Evolutionary conservation across 352 stramenopile species (phyloP).

Genomic region (Globisporangium solare): DNA sequence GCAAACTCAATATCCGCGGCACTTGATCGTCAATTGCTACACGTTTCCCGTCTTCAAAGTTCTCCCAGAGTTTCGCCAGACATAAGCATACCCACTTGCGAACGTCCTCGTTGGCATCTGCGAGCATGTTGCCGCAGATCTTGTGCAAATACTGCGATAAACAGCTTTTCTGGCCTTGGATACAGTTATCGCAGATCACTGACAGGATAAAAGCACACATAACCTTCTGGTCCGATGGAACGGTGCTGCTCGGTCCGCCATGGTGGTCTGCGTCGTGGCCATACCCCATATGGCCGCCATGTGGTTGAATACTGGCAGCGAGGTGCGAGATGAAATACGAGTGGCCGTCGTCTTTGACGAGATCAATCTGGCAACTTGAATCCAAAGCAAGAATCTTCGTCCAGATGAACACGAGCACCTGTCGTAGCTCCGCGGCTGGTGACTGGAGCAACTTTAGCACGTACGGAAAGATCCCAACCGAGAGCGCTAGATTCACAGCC

Average conservation of each 20-base stretch:
- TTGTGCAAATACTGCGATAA: constrained; percentile 88
- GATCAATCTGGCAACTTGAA: constrained; percentile 92
- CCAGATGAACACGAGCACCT: constrained; percentile 92
- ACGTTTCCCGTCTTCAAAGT: constrained; percentile 87
- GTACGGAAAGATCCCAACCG: constrained; percentile 98
- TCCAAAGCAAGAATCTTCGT: constrained; percentile 96
- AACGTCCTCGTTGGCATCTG: constrained; percentile 62
- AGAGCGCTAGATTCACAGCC: constrained; percentile 90
- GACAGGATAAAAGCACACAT: constrained; percentile 96
- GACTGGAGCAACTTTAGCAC: constrained; percentile 97
- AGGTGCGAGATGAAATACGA: constrained; percentile 96
- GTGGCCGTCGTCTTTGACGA: constrained; percentile 96
- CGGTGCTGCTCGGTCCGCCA: constrained; percentile 18
- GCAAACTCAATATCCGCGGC: constrained; percentile 73
- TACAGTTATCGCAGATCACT: constrained; percentile 91
- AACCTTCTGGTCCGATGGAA: constrained; percentile 90
- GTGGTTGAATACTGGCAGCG: constrained; percentile 52
- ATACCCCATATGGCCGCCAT: constrained; percentile 11
- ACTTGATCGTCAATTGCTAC: constrained; percentile 82
- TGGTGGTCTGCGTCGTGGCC: constrained; percentile 10
- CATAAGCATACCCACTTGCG: constrained; percentile 89
- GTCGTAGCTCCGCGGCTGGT: constrained; percentile 93
- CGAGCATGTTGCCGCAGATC: constrained; percentile 64
- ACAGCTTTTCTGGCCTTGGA: constrained; percentile 90
- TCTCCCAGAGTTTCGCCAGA: constrained; percentile 93